Conservation (phyloP, 1,284 basidiomycete species). For the Mycena citricolor region DNA sequence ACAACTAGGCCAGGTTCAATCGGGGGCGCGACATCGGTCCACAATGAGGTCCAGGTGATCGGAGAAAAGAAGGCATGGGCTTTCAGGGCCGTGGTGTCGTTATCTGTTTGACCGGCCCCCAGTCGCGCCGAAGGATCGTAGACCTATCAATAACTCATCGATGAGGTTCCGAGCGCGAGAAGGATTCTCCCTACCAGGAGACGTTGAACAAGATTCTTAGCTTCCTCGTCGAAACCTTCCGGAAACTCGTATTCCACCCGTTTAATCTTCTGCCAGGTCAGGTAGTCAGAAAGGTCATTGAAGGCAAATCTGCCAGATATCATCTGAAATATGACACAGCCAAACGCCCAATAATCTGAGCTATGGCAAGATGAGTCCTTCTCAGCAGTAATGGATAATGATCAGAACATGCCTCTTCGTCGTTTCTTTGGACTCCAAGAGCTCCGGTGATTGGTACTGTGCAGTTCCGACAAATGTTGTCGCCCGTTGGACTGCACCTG, state of each 20-base stretch:
- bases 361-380: conserved; percentile 41
- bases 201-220: conserved; percentile 64
- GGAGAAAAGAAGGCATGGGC: conserved; percentile 74
- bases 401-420: conserved; percentile 55
- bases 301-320: conserved; percentile 93
- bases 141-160: conserved; percentile 41
- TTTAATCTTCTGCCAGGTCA: conserved; percentile 81
- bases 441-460: conserved; percentile 93
- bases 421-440: conserved; percentile 76
- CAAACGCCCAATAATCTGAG: conserved; percentile 97
- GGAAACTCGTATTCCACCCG: conserved; percentile 72
- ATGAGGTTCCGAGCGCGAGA: background rate
- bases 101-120: conserved; percentile 55
- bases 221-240: conserved; percentile 67
- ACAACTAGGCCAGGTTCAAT: conserved; percentile 56
- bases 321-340: conserved; percentile 97
- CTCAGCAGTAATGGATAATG: conserved; percentile 18
- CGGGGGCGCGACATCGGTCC: conserved; percentile 64
- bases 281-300: conserved; percentile 81
- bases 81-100: conserved; percentile 62
- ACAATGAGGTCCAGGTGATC: conserved; percentile 74
- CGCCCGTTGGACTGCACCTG: conserved; percentile 46
- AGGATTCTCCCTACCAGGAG: conserved; percentile 51
- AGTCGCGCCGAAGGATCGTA: conserved; percentile 72
- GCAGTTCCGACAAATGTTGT: conserved; percentile 96